Conservation (phyloP, 352 stramenopile species). For the Pythium chondricola region DNA sequence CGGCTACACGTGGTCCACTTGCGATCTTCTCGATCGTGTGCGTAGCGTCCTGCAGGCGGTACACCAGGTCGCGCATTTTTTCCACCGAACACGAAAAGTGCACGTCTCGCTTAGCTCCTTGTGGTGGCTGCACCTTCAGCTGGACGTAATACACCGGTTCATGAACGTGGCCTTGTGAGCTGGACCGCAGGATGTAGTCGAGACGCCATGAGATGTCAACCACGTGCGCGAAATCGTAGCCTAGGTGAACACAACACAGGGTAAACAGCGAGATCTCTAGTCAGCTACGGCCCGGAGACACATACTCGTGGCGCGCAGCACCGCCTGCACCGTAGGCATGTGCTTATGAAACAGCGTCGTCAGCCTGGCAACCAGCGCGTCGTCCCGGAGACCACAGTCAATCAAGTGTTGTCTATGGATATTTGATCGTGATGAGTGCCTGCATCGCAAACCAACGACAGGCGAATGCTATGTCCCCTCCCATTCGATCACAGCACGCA, state of each 20-base stretch:
- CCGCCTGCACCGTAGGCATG: slow-evolving; percentile 9
- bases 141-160: slow-evolving; percentile 60
- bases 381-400: slow-evolving; percentile 15
- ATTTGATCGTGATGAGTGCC: not conserved
- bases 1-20: not conserved
- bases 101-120: slow-evolving; percentile 27
- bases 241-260: slow-evolving; percentile 22
- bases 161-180: slow-evolving; percentile 42
- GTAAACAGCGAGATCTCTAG: not conserved
- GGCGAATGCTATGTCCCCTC: too few relatives aligned
- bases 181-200: slow-evolving; percentile 64
- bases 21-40: slow-evolving; percentile 60
- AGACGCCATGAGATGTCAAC: slow-evolving; percentile 67
- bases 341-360: slow-evolving; percentile 9
- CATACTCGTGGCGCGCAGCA: slow-evolving; percentile 16
- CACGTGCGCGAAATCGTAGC: slow-evolving; percentile 68
- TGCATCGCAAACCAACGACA: too few relatives aligned
- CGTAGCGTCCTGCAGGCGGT: slow-evolving; percentile 54
- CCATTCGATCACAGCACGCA: too few relatives aligned
- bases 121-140: slow-evolving; percentile 47
- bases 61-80: slow-evolving; percentile 60
- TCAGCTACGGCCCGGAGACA: not conserved
- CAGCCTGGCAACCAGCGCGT: slow-evolving; percentile 5
- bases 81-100: slow-evolving; percentile 66
- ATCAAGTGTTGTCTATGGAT: slow-evolving; percentile 3